Base-by-base conservation (phyloP, 768 basidiomycete species). In the Suillus placidus region DNA sequence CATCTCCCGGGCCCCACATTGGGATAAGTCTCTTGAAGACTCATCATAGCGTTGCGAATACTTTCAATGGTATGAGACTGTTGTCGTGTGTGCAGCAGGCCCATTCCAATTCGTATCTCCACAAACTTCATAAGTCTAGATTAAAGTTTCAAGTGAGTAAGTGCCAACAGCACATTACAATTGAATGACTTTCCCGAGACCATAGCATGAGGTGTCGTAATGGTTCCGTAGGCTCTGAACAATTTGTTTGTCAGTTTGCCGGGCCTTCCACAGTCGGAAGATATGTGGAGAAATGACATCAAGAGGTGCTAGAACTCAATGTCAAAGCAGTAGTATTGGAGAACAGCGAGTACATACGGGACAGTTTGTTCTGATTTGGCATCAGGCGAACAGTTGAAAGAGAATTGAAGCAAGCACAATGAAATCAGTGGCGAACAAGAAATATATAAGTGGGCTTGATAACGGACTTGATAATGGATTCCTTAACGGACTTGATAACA, bases 1-100 rank as follows among this genome's bases (percentile, higher is more conserved):
- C 63, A 78, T 74, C 13, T 75, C 75, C 20, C 68, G 64, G 5
- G 69, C 69, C 3, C 78, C 78, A 70, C 72, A 16, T 68, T 68
- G 6, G 77, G 77, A 62, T 70, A 77, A 6, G 58, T 69, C 18
- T 61, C 54, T 2, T 70, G 64, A 4, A 77, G 55, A 10, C 63
- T 65, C 2, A 43, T 1, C 52, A 78, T 69, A 0, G 66, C 58
- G 1, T 67, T 62, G 14, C 38, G 51, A 23, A 78, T 76, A 13
- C 49, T 71, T n/a, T 71, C 69, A 1, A 71, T 14, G 23, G 71
- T 71, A 62, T 30, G n/a, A 16, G 5, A 2, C 61, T 26, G 51
- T 30, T 65, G 58, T 0, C 69, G 56, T 13, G 75, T 61, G 5
- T 64, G 58, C 9, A 68, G 6, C 74, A 61, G 14, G 2, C 72